Conservation (phyloP, 106 monocot genomes). For the Dioscorea zingiberensis region DNA sequence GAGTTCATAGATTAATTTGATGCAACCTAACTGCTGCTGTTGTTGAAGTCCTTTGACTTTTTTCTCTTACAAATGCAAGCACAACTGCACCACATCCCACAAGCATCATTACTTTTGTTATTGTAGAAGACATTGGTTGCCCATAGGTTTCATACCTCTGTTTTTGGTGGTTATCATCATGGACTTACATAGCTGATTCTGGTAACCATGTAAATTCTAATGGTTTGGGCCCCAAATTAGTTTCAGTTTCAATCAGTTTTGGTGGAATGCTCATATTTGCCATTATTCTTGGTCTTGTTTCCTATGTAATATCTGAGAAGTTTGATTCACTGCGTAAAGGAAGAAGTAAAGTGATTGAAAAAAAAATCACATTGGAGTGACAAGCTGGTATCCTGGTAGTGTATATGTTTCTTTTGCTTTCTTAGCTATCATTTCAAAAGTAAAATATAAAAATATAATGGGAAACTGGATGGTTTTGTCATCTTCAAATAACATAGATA, state of each 20-base stretch:
- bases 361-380: slow-evolving; percentile 74
- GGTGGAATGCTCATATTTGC: slow-evolving; percentile 84
- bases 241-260: slow-evolving; percentile 60
- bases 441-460: neutral
- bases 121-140: no score
- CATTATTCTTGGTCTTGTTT: slow-evolving; percentile 76
- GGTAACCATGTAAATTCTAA: slow-evolving; percentile 69
- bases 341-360: slow-evolving; percentile 74
- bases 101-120: no score
- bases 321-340: slow-evolving; percentile 78
- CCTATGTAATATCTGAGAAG: slow-evolving; percentile 71
- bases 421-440: neutral
- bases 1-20: no score
- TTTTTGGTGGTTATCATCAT: slow-evolving; percentile 69
- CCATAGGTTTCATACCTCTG: no score
- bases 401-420: neutral
- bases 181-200: slow-evolving; percentile 68
- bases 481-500: no score
- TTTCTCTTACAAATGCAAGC: no score
- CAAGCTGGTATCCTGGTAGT: slow-evolving; percentile 60
- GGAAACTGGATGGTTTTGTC: no score
- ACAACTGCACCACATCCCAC: no score
- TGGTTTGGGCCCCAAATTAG: slow-evolving; percentile 57
- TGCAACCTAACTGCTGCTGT: no score
- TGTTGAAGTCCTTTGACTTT: no score